Evolutionary conservation across 352 stramenopile genomes (phyloP).

Genomic region (Globisporangium ultimum): DNA sequence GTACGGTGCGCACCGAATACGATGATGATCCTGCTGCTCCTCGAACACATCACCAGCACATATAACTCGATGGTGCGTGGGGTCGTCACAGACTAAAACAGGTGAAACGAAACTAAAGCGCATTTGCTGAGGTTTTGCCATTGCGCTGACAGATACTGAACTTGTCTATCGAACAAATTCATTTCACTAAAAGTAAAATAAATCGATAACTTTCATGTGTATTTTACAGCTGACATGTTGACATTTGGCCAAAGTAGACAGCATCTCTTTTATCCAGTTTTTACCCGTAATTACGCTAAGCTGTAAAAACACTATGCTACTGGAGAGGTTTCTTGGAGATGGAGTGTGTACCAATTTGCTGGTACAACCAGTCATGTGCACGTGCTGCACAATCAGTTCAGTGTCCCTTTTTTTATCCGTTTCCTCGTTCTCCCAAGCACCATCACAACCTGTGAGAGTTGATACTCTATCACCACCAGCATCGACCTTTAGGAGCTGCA

Average conservation of each 20-base stretch:
- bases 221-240: too few species aligned
- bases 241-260: too few species aligned
- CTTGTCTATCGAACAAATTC: too few species aligned
- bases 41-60: constrained; percentile 92
- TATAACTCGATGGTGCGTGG: constrained; percentile 27
- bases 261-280: too few species aligned
- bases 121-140: too few species aligned
- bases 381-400: background rate
- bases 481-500: background rate
- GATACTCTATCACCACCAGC: background rate
- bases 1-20: constrained; percentile 96
- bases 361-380: background rate
- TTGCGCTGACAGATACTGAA: too few species aligned
- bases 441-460: background rate
- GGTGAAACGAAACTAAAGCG: too few species aligned
- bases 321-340: background rate
- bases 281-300: background rate
- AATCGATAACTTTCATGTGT: too few species aligned
- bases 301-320: background rate
- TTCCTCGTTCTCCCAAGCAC: background rate
- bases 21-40: constrained; percentile 98
- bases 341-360: background rate
- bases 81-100: too few species aligned
- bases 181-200: too few species aligned
- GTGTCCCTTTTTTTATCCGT: background rate